Conservation (phyloP, 164 flowering plant genomes). For the Kingdonia uniflora region DNA sequence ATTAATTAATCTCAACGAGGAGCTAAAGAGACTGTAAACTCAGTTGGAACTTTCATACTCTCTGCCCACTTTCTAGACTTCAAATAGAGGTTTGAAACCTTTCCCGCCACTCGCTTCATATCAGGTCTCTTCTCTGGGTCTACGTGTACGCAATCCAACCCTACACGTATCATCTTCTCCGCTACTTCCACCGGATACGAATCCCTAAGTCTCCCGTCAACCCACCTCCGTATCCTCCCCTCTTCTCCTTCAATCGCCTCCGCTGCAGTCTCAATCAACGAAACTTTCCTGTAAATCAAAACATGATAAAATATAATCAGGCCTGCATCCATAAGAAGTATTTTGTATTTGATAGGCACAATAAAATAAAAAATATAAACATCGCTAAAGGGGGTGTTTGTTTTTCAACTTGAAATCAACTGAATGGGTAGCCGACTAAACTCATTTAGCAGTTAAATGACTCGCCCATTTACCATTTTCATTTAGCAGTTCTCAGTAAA, state of each 20-base stretch:
- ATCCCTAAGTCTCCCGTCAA: slow-evolving; percentile 63
- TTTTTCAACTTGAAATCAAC: no score
- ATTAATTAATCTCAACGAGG: slow-evolving; percentile 30
- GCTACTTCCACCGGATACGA: slow-evolving; percentile 74
- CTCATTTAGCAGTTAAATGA: no score
- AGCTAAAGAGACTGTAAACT: slow-evolving; percentile 39
- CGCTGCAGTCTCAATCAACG: slow-evolving; percentile 47
- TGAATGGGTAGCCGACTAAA: no score
- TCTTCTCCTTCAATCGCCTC: slow-evolving; percentile 29
- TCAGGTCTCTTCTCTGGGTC: slow-evolving; percentile 56
- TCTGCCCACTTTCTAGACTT: slow-evolving; percentile 52
- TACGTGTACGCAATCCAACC: slow-evolving; percentile 54
- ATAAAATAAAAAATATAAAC: no score
- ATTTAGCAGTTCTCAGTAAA: no score
- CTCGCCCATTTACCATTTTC: no score
- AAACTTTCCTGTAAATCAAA: slow-evolving; percentile 23
- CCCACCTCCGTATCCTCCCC: slow-evolving; percentile 51
- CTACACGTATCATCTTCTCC: slow-evolving; percentile 43
- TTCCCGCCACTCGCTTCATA: slow-evolving; percentile 46
- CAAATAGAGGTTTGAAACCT: slow-evolving; percentile 50
- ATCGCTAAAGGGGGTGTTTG: no score
- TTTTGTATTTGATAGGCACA: no score
- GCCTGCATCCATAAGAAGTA: no score
- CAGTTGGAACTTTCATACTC: slow-evolving; percentile 26
- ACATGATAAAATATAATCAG: no score